A percentile compares a stretch with the other conserved stretches of the same genome.
Evolutionary conservation across 345 rosid species (phyloP).

Genomic region (Salix udensis): DNA sequence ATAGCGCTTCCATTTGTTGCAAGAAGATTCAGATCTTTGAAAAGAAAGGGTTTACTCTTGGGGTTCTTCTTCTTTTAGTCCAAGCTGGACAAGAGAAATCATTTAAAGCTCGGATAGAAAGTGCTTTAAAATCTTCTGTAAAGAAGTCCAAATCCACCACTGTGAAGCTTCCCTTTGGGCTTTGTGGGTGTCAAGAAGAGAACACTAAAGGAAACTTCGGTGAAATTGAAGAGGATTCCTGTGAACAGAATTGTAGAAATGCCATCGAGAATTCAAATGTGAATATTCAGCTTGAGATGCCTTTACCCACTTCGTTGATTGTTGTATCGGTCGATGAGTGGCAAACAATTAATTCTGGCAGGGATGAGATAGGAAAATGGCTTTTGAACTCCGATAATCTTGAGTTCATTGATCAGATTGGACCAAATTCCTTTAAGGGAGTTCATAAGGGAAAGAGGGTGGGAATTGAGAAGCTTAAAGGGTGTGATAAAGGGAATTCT

Average conservation of each 20-base stretch:
- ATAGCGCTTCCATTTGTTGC: slow-evolving; percentile 68
- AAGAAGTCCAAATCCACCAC: slow-evolving; percentile 55
- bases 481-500: slow-evolving; percentile 89
- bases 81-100: slow-evolving; percentile 58
- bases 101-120: slow-evolving; percentile 62
- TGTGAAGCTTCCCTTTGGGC: slow-evolving; percentile 89
- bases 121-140: slow-evolving; percentile 64
- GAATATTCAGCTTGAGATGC: slow-evolving; percentile 65
- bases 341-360: slow-evolving; percentile 78
- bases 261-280: slow-evolving; percentile 43
- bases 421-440: slow-evolving; percentile 67
- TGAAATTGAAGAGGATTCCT: slow-evolving; percentile 65
- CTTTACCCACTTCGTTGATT: slow-evolving; percentile 71
- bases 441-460: slow-evolving; percentile 67
- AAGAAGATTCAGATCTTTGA: slow-evolving; percentile 89
- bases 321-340: slow-evolving; percentile 77
- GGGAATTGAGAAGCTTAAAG: slow-evolving; percentile 88
- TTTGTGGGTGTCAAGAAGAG: slow-evolving; percentile 97
- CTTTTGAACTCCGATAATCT: slow-evolving; percentile 68
- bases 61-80: slow-evolving; percentile 58
- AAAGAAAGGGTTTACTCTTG: slow-evolving; percentile 87
- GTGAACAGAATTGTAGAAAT: slow-evolving; percentile 44
- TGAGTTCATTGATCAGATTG: slow-evolving; percentile 73
- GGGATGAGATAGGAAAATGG: slow-evolving; percentile 70
- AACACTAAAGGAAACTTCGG: slow-evolving; percentile 48